Evolutionary conservation across 495 filamentous ascomycete genomes (phyloP).

Genomic region (Aspergillus kassunensis): DNA sequence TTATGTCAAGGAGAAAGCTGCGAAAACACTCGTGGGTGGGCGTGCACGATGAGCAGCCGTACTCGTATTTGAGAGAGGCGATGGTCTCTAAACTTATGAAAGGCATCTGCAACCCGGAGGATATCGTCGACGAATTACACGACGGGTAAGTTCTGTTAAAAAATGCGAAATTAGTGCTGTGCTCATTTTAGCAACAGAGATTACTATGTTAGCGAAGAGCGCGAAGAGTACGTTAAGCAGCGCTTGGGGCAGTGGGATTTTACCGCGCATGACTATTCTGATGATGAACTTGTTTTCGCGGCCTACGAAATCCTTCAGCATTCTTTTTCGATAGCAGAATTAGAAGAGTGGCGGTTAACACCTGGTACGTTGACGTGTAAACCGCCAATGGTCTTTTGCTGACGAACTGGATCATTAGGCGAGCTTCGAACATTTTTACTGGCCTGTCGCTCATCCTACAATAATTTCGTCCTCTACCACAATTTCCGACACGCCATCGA

Average conservation of each 20-base stretch:
- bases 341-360: slow-evolving; percentile 73
- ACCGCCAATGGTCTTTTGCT: neutral
- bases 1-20: slow-evolving; percentile 59
- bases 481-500: slow-evolving; percentile 97
- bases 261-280: slow-evolving; percentile 79
- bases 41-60: slow-evolving; percentile 80
- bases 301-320: slow-evolving; percentile 84
- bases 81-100: slow-evolving; percentile 92
- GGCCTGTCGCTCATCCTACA: slow-evolving; percentile 83
- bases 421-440: slow-evolving; percentile 76
- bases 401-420: slow-evolving; percentile 22
- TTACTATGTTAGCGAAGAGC: slow-evolving; percentile 48
- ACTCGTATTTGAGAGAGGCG: slow-evolving; percentile 79
- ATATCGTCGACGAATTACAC: slow-evolving; percentile 49
- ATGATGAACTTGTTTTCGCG: slow-evolving; percentile 81
- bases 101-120: slow-evolving; percentile 78
- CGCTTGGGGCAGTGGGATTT: slow-evolving; percentile 84
- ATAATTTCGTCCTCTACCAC: slow-evolving; percentile 94
- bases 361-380: slow-evolving; percentile 50
- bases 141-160: slow-evolving; percentile 24
- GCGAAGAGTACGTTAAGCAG: slow-evolving; percentile 57
- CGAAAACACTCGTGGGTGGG: slow-evolving; percentile 92
- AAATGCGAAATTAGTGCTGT: neutral
- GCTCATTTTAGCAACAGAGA: slow-evolving; percentile 27
- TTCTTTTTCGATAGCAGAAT: slow-evolving; percentile 74